A percentile compares a stretch with the other conserved stretches of the same genome.
Conservation (phyloP, 208 protist genomes). For the Tetramitus jugosus region DNA sequence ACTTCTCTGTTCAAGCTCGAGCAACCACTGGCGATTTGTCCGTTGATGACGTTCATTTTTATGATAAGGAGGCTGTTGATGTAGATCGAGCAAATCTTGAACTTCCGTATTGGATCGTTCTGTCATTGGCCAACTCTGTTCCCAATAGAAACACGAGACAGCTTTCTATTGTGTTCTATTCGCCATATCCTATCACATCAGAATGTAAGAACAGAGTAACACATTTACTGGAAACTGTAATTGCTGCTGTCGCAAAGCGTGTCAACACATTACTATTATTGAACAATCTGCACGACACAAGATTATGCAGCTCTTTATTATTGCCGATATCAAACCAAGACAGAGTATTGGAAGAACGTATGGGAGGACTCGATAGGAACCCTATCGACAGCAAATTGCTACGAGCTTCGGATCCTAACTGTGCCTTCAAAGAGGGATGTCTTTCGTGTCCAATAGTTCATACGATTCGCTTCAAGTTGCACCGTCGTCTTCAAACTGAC, state of each 20-base stretch:
- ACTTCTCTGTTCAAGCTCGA: neutral
- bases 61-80: neutral
- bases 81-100: neutral
- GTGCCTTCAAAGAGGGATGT: neutral
- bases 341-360: constrained; percentile 11
- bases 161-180: neutral
- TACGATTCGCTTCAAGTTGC: neutral
- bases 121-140: no score
- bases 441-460: neutral
- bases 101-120: constrained; percentile 13
- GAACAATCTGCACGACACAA: constrained; percentile 28
- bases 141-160: neutral
- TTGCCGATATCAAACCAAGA: no score
- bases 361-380: no score
- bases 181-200: neutral
- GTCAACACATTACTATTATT: constrained; percentile 37
- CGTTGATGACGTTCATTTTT: neutral
- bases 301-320: constrained; percentile 27
- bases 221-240: neutral
- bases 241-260: constrained; percentile 14
- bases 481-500: neutral
- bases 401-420: neutral
- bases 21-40: neutral
- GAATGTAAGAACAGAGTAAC: neutral
- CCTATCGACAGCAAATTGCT: neutral